These are phyloP conservation scores for Termitomyces sp. DNA, from an alignment of 768 basidiomycete species.

Conservation along the genomic window DNA sequence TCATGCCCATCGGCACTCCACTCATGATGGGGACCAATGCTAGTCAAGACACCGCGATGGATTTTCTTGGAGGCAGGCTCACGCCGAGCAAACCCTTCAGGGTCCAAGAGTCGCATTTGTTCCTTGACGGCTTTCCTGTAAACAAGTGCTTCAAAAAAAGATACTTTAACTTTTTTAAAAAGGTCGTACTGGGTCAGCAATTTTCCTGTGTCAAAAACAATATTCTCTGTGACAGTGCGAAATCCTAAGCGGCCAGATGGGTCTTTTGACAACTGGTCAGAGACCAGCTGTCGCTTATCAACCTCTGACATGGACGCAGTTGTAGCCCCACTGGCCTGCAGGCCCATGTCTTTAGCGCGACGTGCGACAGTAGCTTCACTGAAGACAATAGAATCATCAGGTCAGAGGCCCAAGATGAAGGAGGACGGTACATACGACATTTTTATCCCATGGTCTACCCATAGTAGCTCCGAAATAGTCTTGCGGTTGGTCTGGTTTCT, in stretches of 20 bases:
- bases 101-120: constrained; percentile 20
- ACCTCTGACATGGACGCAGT: constrained; percentile 18
- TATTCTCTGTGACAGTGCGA: constrained; percentile 22
- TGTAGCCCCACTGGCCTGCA: constrained; percentile 22
- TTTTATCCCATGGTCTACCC: constrained; percentile 19
- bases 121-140: constrained; percentile 8
- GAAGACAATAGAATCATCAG: no score
- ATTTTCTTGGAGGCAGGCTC: no score
- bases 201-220: no score
- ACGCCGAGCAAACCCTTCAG: constrained; percentile 19
- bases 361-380: constrained; percentile 26
- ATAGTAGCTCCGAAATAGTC: constrained; percentile 21
- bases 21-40: no score
- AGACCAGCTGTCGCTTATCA: constrained; percentile 26
- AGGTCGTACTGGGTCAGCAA: constrained; percentile 20
- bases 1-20: no score
- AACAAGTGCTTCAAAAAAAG: no score
- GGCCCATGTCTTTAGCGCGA: constrained; percentile 19
- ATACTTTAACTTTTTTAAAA: no score
- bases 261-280: constrained; percentile 31
- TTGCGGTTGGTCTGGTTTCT: constrained; percentile 22
- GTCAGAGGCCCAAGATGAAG: no score
- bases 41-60: no score
- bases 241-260: constrained; percentile 24
- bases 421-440: constrained; percentile 25